Evolutionary conservation across 1,284 basidiomycete species (phyloP), one percentile per base, ranked within the genome.

Genomic region (Malassezia nana): DNA sequence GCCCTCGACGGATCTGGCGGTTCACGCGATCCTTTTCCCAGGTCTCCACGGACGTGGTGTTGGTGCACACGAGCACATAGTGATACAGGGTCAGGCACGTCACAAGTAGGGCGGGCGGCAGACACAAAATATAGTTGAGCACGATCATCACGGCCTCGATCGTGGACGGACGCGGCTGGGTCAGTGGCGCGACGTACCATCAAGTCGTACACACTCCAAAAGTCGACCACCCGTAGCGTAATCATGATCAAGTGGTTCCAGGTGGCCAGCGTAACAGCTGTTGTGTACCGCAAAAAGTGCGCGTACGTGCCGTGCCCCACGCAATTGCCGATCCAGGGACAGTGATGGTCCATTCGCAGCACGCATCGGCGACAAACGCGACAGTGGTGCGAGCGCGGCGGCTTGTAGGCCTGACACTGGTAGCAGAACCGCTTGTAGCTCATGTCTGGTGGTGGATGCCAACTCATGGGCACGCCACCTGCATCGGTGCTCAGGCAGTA

Each of bases 21-120:
- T 87, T 84, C 0, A 84, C 88, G 74, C 87, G 89, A 69, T 98
- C 90, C 77, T 95, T 95, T 74, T 98, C 94, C 87, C 89, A 94
- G 1, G 86, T 83, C 77, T 98, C 92, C 53, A 98, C 94, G 0
- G 92, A 96, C 0, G 92, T 98, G 10, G 84, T 84, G 73, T 98
- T 98, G 18, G 80, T 80, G 10, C 80, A 66, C n/a, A 92, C 75
- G 45, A 82, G 81, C 72, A 84, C 87, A 60, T 91, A 83, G 66
- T 98, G 94, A 71, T 92, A 98, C 25, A 90, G 54, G 58, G 85
- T 87, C 62, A 75, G 69, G 26, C 56, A 46, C 15, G 91, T 89
- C 30, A 98, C 90, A 24, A 83, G 79, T 44, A 94, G 74, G 33
- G 90, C 75, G 2, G 94, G 89, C 0, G 91, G 91, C 6, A 87